Evolutionary conservation across 106 monocot species (phyloP), one percentile per base, ranked within the genome.

Genomic region (Dioscorea dumetorum): DNA sequence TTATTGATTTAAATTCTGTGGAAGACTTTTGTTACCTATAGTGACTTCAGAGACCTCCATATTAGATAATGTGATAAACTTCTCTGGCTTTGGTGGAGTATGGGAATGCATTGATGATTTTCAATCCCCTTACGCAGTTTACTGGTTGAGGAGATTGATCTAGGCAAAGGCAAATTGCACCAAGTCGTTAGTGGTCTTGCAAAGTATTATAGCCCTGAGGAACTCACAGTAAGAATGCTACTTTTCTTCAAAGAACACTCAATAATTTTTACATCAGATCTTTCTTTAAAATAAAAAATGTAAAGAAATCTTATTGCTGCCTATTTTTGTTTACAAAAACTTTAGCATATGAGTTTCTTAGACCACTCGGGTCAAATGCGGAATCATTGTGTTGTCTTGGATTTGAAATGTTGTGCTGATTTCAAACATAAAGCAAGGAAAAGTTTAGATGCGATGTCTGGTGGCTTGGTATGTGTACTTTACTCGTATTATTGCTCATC

Each of bases 171-270:
- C 32, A 92, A 86, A 58, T 9, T 84, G 54, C 92, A 87, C 4
- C 97, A 97, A 80, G 97, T 97, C 5, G 97, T 97, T 58, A 97
- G 97, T 69, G 97, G 97, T 54, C 97, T 97, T 57, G 97, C 97
- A 57, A 97, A 97, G 79, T 92, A 69, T 61, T 97, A 48, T 64
- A 87, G 72, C 57, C 89, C 97, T 28, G 97, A 92, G 21, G 84
- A 92, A 20, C 78, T 97, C 13, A 49, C 67, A 14, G 97, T 97
- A 82, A 92, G 84, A 48, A 60, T 19, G 34, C 59, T 48, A 8
- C 51, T 51, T 6, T 41, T 41, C 41, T 41, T 5, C 41, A 41
- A 41, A 10, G 0, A 41, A 6, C 41, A 41, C 9, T 41, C 3
- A 1, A 28, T 28, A 28, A 28, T 28, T 28, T 28, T 28, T 28